A percentile compares a stretch with the other conserved stretches of the same genome.
Evolutionary conservation across 495 filamentous ascomycete species (phyloP).

Genomic region (Pyrenula massariospora): DNA sequence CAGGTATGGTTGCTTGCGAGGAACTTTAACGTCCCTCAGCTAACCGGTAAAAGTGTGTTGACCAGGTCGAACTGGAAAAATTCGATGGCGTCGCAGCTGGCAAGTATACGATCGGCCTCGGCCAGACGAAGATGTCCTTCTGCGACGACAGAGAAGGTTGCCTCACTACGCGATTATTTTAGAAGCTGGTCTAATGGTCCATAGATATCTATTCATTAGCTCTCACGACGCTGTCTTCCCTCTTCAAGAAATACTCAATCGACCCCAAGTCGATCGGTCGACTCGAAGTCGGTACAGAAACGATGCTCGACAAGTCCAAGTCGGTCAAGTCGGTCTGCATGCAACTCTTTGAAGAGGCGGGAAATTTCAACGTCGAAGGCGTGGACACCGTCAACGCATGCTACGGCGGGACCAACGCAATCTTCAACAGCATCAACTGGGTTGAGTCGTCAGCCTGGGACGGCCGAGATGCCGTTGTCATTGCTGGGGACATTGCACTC

Average conservation of each 20-base stretch:
- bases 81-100: slow-evolving; percentile 90
- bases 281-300: slow-evolving; percentile 97
- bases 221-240: slow-evolving; percentile 78
- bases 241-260: slow-evolving; percentile 87
- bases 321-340: slow-evolving; percentile 99
- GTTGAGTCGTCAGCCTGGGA: slow-evolving; percentile 97
- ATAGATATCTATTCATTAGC: slow-evolving; percentile 96
- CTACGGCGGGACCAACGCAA: slow-evolving; percentile 95
- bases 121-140: slow-evolving; percentile 99
- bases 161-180: too few relatives aligned
- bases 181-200: too few relatives aligned
- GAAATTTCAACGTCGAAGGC: slow-evolving; percentile 88
- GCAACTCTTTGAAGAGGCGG: slow-evolving; percentile 82
- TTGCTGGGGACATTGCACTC: slow-evolving; percentile 93
- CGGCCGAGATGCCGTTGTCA: slow-evolving; percentile 84
- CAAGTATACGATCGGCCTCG: slow-evolving; percentile 98
- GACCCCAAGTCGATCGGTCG: slow-evolving; percentile 83
- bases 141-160: slow-evolving; percentile 97
- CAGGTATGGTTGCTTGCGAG: slow-evolving; percentile 51
- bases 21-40: slow-evolving; percentile 8
- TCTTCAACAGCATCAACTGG: slow-evolving; percentile 98
- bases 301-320: slow-evolving; percentile 97
- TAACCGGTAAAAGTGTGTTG: slow-evolving; percentile 64
- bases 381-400: slow-evolving; percentile 95
- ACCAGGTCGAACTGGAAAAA: slow-evolving; percentile 91